Evolutionary conservation across 306 rosid species (phyloP).

Genomic region (Geum urbanum): DNA sequence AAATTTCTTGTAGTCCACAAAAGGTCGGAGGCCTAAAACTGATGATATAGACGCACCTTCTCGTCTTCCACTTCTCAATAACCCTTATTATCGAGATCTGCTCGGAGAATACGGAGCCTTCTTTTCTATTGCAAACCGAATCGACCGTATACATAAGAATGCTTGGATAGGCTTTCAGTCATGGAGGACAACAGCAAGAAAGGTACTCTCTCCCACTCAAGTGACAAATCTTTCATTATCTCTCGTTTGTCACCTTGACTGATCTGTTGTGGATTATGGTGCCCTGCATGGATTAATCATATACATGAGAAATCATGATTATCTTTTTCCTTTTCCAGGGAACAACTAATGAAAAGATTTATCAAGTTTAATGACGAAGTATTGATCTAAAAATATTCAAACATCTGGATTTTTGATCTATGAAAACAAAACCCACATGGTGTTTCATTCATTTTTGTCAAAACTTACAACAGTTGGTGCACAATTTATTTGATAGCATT

Average conservation of each 20-base stretch:
- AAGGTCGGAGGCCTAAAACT: conserved; percentile 68
- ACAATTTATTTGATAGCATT: background rate
- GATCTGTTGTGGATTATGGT: background rate
- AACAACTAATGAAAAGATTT: background rate
- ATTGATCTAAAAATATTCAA: background rate
- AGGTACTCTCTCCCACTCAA: conserved; percentile 34
- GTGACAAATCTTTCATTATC: background rate
- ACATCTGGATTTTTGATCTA: background rate
- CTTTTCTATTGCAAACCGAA: conserved; percentile 79
- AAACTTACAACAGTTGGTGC: too few relatives aligned
- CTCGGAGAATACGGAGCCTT: conserved; percentile 89
- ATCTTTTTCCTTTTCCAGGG: background rate
- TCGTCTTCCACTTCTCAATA: conserved; percentile 76
- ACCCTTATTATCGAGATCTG: conserved; percentile 71
- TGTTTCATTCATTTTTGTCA: background rate
- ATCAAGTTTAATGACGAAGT: background rate
- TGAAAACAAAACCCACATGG: background rate
- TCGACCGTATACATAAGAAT: conserved; percentile 89
- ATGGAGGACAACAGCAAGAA: conserved; percentile 96
- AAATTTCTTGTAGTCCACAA: conserved; percentile 59
- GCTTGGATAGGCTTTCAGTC: conserved; percentile 99
- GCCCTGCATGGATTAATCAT: background rate
- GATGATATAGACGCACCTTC: conserved; percentile 93
- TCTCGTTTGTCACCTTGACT: background rate
- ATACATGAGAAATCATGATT: background rate